phyloP scores from a whole-genome alignment of 164 flowering plant species.

The Pachysandra terminalis region DNA sequence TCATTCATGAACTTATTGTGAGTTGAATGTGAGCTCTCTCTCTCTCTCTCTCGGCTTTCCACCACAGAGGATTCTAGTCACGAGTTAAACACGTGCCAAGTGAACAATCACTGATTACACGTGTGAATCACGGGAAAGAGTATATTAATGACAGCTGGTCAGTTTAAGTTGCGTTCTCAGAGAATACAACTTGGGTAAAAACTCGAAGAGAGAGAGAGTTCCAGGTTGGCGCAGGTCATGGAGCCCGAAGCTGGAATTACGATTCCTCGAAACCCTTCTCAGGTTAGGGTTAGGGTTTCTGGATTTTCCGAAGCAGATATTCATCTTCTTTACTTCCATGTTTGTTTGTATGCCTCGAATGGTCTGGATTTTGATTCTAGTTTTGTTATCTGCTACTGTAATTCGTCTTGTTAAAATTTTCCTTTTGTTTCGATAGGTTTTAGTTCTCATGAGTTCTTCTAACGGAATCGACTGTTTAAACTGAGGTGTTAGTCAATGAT shows the following conservation, averaged over 20 bases:
- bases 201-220: background rate
- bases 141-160: no score
- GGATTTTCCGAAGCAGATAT: background rate
- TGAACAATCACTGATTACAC: no score
- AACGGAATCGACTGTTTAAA: background rate
- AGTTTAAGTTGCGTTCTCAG: no score
- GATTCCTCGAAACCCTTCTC: constrained; percentile 16
- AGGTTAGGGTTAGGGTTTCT: constrained; percentile 10
- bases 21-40: no score
- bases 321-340: background rate
- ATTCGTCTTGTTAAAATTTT: background rate
- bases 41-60: no score
- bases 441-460: background rate
- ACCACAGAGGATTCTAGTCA: no score
- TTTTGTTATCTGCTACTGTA: background rate
- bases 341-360: background rate
- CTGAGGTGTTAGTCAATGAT: background rate
- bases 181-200: no score
- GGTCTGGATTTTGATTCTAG: background rate
- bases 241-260: constrained; percentile 20
- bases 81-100: no score
- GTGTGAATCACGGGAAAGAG: no score
- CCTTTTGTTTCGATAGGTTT: constrained; percentile 1
- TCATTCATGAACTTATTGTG: no score
- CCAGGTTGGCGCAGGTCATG: constrained; percentile 5